These are phyloP conservation scores for Nitzschia inconspicua DNA, from an alignment of 108 stramenopile genomes.

Conservation along the genomic window DNA sequence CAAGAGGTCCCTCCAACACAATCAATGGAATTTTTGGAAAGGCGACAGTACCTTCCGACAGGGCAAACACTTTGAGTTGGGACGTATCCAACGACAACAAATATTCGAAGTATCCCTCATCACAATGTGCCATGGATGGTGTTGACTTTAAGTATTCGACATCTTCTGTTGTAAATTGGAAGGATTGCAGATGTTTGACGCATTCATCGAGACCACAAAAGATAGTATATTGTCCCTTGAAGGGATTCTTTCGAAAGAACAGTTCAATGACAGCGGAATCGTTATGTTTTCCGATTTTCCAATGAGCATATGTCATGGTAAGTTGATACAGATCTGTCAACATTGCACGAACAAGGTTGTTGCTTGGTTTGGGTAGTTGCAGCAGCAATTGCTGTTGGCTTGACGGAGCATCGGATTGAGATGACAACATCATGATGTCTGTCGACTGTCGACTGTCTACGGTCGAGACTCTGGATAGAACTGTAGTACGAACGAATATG, in stretches of 20 bases:
- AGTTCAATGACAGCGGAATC: constrained; percentile 85
- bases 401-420: background rate
- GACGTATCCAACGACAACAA: constrained; percentile 70
- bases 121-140: constrained; percentile 58
- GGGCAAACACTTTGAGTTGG: constrained; percentile 48
- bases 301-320: constrained; percentile 98
- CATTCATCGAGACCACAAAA: constrained; percentile 95
- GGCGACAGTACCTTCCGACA: constrained; percentile 85
- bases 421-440: no score
- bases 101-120: constrained; percentile 87
- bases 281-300: constrained; percentile 83
- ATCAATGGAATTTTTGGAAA: constrained; percentile 86
- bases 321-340: constrained; percentile 99
- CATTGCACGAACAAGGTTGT: constrained; percentile 82
- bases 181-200: constrained; percentile 63
- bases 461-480: no score
- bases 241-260: constrained; percentile 98
- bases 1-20: constrained; percentile 86
- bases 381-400: background rate
- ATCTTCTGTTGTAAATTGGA: constrained; percentile 75
- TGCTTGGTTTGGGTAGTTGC: constrained; percentile 39
- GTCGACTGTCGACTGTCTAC: no score
- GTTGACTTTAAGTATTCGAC: constrained; percentile 78
- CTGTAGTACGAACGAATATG: no score
- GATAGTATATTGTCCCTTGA: constrained; percentile 85